Percentiles rank a stretch among this genome's conserved stretches.
These are phyloP conservation scores for Haplosporangium sp. DNA, from an alignment of 371 early-diverging fungal genomes.

Conservation along the genomic window DNA sequence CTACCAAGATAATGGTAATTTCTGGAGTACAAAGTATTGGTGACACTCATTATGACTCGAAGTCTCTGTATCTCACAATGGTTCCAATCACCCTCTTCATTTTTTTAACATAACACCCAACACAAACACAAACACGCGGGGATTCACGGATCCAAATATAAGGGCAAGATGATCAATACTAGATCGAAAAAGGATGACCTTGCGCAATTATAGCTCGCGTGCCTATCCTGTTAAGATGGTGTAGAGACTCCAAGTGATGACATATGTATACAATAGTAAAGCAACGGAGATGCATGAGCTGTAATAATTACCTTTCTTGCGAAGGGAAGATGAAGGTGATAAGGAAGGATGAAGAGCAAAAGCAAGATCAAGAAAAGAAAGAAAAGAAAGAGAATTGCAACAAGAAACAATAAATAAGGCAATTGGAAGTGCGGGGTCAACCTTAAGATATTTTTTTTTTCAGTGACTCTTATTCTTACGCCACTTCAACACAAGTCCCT, in stretches of 20 bases:
- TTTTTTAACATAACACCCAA: too few relatives aligned
- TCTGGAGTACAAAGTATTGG: neutral
- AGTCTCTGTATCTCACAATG: neutral
- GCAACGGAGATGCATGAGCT: neutral
- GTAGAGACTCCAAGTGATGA: neutral
- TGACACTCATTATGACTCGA: constrained; percentile 3
- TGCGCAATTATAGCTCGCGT: neutral
- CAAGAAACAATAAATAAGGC: constrained; percentile 7
- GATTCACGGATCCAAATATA: constrained; percentile 14
- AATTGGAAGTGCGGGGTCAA: constrained; percentile 42
- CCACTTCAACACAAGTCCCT: neutral
- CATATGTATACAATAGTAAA: too few relatives aligned
- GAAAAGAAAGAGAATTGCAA: neutral
- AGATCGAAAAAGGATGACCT: neutral
- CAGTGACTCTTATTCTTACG: constrained; percentile 13
- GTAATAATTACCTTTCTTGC: constrained; percentile 30
- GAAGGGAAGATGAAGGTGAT: constrained; percentile 2
- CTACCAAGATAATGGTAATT: neutral
- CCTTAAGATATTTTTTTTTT: constrained; percentile 5
- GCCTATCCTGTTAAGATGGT: neutral
- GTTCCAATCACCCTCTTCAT: neutral
- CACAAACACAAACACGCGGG: neutral
- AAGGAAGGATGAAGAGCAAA: neutral
- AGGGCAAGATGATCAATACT: neutral
- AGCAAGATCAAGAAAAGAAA: constrained; percentile 15